A percentile compares a stretch with the other conserved stretches of the same genome.
Conservation (phyloP, 2,329 filamentous ascomycete genomes). For the Neofusicoccum ribis region DNA sequence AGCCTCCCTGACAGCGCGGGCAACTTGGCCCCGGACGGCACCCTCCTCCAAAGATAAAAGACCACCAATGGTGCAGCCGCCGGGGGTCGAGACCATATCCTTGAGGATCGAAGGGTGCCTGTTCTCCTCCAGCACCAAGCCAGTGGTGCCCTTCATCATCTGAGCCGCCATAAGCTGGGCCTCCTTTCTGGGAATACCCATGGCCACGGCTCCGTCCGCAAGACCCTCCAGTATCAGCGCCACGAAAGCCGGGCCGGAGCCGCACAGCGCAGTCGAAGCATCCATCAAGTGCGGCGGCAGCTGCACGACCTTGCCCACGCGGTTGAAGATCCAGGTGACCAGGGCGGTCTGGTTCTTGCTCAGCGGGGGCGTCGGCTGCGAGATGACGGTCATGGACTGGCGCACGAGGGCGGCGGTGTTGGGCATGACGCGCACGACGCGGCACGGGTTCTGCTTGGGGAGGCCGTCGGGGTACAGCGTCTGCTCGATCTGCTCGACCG, state of each 20-base stretch:
- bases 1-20: conserved; percentile 69
- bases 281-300: conserved; percentile 70
- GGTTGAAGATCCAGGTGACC: conserved; percentile 74
- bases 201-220: conserved; percentile 75
- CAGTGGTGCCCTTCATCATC: conserved; percentile 72
- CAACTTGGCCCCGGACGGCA: conserved; percentile 64
- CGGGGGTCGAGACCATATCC: conserved; percentile 76
- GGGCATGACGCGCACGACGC: conserved; percentile 77
- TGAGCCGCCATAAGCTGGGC: conserved; percentile 77
- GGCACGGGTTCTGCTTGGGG: conserved; percentile 54
- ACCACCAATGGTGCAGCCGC: conserved; percentile 76
- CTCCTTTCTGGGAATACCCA: conserved; percentile 72
- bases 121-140: conserved; percentile 64
- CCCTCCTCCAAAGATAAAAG: conserved; percentile 74
- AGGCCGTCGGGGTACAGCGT: conserved; percentile 59
- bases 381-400: conserved; percentile 79
- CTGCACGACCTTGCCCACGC: conserved; percentile 69
- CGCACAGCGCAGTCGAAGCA: conserved; percentile 71
- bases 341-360: conserved; percentile 55
- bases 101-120: conserved; percentile 74
- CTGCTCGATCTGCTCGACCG: conserved; percentile 65
- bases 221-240: conserved; percentile 73
- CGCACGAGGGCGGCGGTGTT: conserved; percentile 79
- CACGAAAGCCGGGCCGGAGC: conserved; percentile 75
- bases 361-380: conserved; percentile 60